These are phyloP conservation scores for Cyclocybe cylindracea DNA, from an alignment of 768 basidiomycete species.

Conservation along the genomic window DNA sequence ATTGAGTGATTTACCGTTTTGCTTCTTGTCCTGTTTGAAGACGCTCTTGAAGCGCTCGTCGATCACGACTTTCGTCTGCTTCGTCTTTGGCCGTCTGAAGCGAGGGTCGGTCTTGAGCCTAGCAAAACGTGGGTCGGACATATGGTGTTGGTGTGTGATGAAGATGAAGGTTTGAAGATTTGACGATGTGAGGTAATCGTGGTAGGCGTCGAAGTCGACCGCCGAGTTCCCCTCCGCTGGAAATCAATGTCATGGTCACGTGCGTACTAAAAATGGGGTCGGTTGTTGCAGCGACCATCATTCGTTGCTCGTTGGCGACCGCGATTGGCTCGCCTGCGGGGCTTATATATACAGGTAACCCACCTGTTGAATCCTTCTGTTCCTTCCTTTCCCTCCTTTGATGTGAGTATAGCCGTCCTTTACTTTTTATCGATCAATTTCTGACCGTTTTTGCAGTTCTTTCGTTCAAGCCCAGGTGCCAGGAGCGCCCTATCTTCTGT, in stretches of 20 bases:
- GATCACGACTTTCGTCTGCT: constrained; percentile 78
- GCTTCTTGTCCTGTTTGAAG: constrained; percentile 51
- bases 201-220: neutral
- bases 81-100: constrained; percentile 83
- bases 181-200: neutral
- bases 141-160: constrained; percentile 21
- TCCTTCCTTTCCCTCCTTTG: constrained; percentile 15
- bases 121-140: constrained; percentile 88
- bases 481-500: constrained; percentile 30
- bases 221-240: neutral
- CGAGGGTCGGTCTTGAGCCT: constrained; percentile 89
- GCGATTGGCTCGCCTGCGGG: constrained; percentile 5
- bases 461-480: constrained; percentile 29
- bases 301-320: constrained; percentile 6
- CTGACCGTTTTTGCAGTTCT: constrained; percentile 17
- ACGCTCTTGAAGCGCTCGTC: constrained; percentile 91
- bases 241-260: constrained; percentile 14
- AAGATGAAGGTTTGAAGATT: constrained; percentile 5
- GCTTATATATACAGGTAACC: constrained; percentile 17
- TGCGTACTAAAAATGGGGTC: constrained; percentile 11
- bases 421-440: constrained; percentile 11
- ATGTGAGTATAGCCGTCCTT: constrained; percentile 11
- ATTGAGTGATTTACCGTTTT: constrained; percentile 28
- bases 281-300: constrained; percentile 18
- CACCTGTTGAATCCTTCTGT: constrained; percentile 13